Percentiles rank a stretch among this genome's conserved stretches.
Conservation (phyloP, 768 basidiomycete genomes). For the Sistotremastrum suecicum region DNA sequence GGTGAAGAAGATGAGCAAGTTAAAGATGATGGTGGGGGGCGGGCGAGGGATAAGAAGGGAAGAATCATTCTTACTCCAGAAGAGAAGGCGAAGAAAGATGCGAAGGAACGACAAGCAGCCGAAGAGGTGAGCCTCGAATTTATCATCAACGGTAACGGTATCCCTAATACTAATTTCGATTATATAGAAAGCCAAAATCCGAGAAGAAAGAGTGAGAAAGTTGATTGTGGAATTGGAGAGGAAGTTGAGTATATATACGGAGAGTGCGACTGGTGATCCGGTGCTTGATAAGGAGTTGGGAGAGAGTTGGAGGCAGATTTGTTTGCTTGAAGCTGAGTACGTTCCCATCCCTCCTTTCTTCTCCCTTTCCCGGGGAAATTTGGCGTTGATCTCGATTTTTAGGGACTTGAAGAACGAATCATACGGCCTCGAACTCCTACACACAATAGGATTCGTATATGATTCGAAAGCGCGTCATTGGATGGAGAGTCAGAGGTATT, state of each 20-base stretch:
- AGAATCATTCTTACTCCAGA: constrained; percentile 23
- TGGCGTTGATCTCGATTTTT: neutral
- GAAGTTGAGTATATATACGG: constrained; percentile 79
- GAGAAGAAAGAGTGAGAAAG: constrained; percentile 60
- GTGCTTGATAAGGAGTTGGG: constrained; percentile 53
- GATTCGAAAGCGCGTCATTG: constrained; percentile 70
- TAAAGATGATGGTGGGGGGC: constrained; percentile 20
- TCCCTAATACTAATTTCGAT: constrained; percentile 3
- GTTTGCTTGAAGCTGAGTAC: constrained; percentile 69
- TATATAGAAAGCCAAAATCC: constrained; percentile 60
- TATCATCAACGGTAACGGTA: too few relatives aligned
- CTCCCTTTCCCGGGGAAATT: neutral
- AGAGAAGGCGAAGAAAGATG: constrained; percentile 25
- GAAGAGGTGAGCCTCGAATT: constrained; percentile 42
- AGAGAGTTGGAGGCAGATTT: constrained; percentile 63
- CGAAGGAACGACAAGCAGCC: constrained; percentile 27
- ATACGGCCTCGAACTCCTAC: constrained; percentile 75
- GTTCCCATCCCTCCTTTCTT: constrained; percentile 15
- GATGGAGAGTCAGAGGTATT: constrained; percentile 50
- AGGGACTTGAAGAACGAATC: constrained; percentile 78
- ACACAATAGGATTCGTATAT: constrained; percentile 81
- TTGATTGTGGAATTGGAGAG: constrained; percentile 67
- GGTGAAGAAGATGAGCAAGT: constrained; percentile 53
- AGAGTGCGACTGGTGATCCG: constrained; percentile 52
- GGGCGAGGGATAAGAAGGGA: constrained; percentile 37